Evolutionary conservation across 106 monocot genomes (phyloP).

Genomic region (Phalaenopsis equestris): DNA sequence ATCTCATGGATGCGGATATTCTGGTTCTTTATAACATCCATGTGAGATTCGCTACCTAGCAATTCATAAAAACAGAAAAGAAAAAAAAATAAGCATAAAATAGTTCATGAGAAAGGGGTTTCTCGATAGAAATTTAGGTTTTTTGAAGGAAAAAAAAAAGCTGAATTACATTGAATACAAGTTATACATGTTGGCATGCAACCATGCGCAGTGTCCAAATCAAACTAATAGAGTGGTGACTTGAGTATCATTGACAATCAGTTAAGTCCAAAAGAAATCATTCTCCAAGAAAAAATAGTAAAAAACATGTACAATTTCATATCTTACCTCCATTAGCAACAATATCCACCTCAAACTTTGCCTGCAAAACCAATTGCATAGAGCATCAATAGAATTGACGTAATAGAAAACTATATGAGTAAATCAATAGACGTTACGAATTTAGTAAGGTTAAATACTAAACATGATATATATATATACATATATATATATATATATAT

Average conservation of each 20-base stretch:
- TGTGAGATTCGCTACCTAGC: slow-evolving; percentile 69
- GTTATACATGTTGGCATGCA: neutral
- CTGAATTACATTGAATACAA: neutral
- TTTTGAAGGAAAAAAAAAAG: neutral
- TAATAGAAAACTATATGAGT: neutral
- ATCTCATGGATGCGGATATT: slow-evolving; percentile 71
- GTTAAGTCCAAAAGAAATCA: neutral
- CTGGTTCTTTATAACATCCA: slow-evolving; percentile 44
- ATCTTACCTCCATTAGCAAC: slow-evolving; percentile 85
- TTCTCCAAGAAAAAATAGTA: neutral
- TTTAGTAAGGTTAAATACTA: neutral
- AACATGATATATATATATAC: too few relatives aligned
- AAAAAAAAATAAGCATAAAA: neutral
- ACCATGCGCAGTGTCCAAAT: neutral
- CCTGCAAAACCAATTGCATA: slow-evolving; percentile 27
- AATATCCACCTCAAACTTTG: slow-evolving; percentile 77
- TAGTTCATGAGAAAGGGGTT: neutral
- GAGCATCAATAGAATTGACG: neutral
- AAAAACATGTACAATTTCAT: neutral
- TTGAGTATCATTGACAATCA: neutral
- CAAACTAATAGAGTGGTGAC: neutral
- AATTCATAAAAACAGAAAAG: slow-evolving; percentile 2
- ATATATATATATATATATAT: too few relatives aligned
- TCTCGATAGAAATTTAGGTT: neutral
- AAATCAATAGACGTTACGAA: neutral